These are phyloP conservation scores for Malassezia psittaci DNA, from an alignment of 1,284 basidiomycete genomes.

Conservation along the genomic window DNA sequence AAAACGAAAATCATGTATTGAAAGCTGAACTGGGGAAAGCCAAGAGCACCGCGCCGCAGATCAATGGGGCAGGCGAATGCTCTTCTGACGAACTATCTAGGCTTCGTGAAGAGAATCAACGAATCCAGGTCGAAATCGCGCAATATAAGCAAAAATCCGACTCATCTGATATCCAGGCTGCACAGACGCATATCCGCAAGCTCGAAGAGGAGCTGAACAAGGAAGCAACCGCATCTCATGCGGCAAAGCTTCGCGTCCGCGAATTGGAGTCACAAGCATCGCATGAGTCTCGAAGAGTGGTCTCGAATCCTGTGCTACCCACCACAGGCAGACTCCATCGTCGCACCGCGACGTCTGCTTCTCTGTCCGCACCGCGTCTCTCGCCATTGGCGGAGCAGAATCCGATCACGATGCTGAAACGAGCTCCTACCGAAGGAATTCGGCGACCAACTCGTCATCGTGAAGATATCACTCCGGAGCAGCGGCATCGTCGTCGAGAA, in stretches of 20 bases:
- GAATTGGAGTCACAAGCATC: neutral
- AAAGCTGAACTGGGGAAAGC: no score
- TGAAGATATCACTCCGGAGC: constrained; percentile 9
- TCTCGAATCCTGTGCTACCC: neutral
- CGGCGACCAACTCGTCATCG: neutral
- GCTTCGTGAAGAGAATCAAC: neutral
- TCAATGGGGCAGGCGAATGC: neutral
- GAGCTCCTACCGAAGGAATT: constrained; percentile 3
- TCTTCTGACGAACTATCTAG: neutral
- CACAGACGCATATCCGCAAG: neutral
- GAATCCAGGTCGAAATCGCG: neutral
- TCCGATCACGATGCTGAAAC: neutral
- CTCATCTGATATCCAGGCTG: neutral
- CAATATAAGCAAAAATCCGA: no score
- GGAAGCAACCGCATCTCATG: neutral
- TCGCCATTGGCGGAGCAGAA: constrained; percentile 11
- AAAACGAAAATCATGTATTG: neutral
- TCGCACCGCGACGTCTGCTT: constrained; percentile 16
- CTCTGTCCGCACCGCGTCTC: constrained; percentile 11
- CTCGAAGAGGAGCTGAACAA: neutral
- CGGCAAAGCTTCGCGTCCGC: neutral
- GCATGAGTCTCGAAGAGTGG: neutral
- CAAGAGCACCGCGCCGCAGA: no score
- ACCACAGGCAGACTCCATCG: constrained; percentile 6
- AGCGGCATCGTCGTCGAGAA: constrained; percentile 16